Percentiles rank a stretch among this genome's conserved stretches.
Evolutionary conservation across 768 basidiomycete genomes (phyloP).

Genomic region (Amanita thiersii): DNA sequence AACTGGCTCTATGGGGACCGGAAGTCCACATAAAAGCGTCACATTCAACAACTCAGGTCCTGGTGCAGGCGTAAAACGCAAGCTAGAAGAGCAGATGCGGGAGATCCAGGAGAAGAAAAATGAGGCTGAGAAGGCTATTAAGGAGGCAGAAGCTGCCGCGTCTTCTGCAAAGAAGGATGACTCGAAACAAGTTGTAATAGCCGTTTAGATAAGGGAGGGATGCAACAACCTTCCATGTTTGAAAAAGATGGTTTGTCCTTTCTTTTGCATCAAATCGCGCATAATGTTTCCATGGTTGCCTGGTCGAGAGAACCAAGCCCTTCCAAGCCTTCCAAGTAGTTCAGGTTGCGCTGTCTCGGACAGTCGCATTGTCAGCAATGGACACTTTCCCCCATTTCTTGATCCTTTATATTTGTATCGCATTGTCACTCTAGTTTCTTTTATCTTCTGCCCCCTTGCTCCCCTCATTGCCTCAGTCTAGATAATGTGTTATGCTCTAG

Average conservation of each 20-base stretch:
- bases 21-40: conserved; percentile 62
- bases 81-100: conserved; percentile 37
- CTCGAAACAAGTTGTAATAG: conserved; percentile 38
- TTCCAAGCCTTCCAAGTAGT: neutral
- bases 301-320: neutral
- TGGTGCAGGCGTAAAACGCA: conserved; percentile 34
- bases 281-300: too few relatives aligned
- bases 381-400: neutral
- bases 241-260: too few relatives aligned
- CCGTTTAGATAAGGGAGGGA: conserved; percentile 30
- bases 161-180: conserved; percentile 57
- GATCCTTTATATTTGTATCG: conserved; percentile 16
- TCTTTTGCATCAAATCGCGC: too few relatives aligned
- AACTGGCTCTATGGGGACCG: conserved; percentile 54
- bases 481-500: conserved; percentile 6
- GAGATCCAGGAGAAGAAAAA: conserved; percentile 61
- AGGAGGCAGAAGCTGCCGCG: conserved; percentile 48
- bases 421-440: conserved; percentile 16
- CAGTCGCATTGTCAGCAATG: neutral
- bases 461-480: conserved; percentile 1
- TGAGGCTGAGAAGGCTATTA: conserved; percentile 57
- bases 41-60: conserved; percentile 52
- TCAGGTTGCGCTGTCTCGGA: too few relatives aligned
- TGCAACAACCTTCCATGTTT: too few relatives aligned
- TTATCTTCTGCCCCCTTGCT: conserved; percentile 1